Evolutionary conservation across 2,329 filamentous ascomycete species (phyloP).

Genomic region (Colletotrichum higginsianum): DNA sequence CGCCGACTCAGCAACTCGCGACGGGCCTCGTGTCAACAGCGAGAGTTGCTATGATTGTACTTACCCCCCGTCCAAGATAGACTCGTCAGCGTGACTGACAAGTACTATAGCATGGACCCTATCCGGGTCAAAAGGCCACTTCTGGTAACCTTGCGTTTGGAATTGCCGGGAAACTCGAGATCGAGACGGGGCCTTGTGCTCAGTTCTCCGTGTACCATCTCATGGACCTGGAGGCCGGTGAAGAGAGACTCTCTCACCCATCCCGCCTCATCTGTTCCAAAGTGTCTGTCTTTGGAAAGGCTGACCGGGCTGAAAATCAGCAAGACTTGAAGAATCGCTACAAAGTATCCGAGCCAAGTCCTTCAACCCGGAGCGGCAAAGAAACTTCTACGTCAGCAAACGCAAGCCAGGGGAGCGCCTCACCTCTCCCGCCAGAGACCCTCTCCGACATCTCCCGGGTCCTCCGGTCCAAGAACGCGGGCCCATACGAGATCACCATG

Average conservation of each 20-base stretch:
- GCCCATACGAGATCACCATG: constrained; percentile 66
- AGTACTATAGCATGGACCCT: constrained; percentile 57
- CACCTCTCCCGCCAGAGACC: not conserved
- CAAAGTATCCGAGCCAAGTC: not conserved
- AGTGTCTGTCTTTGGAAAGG: not conserved
- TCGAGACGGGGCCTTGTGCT: constrained; percentile 51
- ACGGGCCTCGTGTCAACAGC: constrained; percentile 52
- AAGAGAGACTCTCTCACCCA: constrained; percentile 43
- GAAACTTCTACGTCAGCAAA: not conserved
- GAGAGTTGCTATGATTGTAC: constrained; percentile 48
- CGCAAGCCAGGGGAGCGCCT: not conserved
- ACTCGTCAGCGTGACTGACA: not conserved
- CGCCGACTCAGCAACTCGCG: constrained; percentile 60
- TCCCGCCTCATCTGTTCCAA: not conserved
- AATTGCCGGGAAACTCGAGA: constrained; percentile 49
- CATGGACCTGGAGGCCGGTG: constrained; percentile 55
- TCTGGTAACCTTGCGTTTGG: constrained; percentile 62
- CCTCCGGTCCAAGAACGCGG: constrained; percentile 66
- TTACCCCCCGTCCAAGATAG: not conserved
- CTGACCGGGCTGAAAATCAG: accelerated
- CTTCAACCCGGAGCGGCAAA: too few relatives aligned
- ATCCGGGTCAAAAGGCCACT: constrained; percentile 66
- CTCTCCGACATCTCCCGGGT: constrained; percentile 56
- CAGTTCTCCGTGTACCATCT: constrained; percentile 66
- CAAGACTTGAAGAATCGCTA: not conserved